Conservation (phyloP, 768 basidiomycete genomes). For the Amanita brunnescens region DNA sequence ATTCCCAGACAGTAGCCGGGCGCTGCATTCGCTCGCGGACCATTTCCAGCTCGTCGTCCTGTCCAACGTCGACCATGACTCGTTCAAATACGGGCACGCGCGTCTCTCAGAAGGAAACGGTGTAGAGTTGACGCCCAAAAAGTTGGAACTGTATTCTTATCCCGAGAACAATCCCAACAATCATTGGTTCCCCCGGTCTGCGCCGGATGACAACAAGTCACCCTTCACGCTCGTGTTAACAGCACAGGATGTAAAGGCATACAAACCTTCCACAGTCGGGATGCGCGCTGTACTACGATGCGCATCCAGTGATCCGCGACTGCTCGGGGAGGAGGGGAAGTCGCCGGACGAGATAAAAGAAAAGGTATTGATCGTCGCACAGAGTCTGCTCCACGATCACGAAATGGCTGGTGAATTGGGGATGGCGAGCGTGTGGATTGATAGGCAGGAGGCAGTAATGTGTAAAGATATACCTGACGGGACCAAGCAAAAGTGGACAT, state of each 20-base stretch:
- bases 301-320: slow-evolving; percentile 28
- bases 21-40: slow-evolving; percentile 49
- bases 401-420: slow-evolving; percentile 50
- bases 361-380: slow-evolving; percentile 57
- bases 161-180: slow-evolving; percentile 24
- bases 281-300: slow-evolving; percentile 42
- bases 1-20: slow-evolving; percentile 58
- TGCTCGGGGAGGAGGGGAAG: slow-evolving; percentile 24
- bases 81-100: slow-evolving; percentile 52
- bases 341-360: slow-evolving; percentile 26
- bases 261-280: slow-evolving; percentile 57
- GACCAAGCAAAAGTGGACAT: slow-evolving; percentile 28
- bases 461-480: slow-evolving; percentile 30
- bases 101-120: slow-evolving; percentile 36
- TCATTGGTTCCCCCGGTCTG: slow-evolving; percentile 37
- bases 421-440: slow-evolving; percentile 58
- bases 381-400: slow-evolving; percentile 61
- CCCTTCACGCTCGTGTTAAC: slow-evolving; percentile 62
- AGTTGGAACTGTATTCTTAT: slow-evolving; percentile 21
- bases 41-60: slow-evolving; percentile 65
- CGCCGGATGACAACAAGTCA: slow-evolving; percentile 32
- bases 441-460: slow-evolving; percentile 39
- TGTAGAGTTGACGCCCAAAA: slow-evolving; percentile 10
- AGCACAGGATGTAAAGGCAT: slow-evolving; percentile 64
- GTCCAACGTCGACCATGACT: slow-evolving; percentile 64